Conservation (phyloP, 2,329 filamentous ascomycete species). For the Aspergillus thermomutatus region DNA sequence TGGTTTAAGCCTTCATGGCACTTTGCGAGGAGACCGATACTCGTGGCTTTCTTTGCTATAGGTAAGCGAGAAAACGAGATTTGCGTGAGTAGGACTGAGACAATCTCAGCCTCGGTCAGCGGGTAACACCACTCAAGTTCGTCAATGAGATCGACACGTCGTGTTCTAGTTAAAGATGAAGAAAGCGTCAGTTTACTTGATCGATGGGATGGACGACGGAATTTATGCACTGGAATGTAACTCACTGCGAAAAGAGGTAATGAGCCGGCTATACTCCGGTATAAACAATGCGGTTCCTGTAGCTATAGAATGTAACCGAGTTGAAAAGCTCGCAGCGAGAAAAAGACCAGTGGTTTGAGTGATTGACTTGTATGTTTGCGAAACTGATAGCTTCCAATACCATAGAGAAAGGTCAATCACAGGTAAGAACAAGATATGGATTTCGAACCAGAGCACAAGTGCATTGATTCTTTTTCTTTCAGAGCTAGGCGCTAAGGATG, state of each 20-base stretch:
- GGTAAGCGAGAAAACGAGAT: background rate
- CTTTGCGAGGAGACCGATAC: background rate
- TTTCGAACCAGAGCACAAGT: background rate
- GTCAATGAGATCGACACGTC: background rate
- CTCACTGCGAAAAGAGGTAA: background rate
- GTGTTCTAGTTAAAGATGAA: background rate
- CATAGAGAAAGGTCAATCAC: background rate
- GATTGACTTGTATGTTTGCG: background rate
- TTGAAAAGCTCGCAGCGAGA: background rate
- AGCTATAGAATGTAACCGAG: background rate
- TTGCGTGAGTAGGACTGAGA: background rate
- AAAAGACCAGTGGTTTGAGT: background rate
- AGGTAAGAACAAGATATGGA: background rate
- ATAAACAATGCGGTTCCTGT: background rate
- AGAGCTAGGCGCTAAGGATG: background rate
- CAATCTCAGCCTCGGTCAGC: constrained; percentile 1
- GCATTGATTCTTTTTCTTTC: background rate
- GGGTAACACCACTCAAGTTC: background rate
- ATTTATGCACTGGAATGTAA: background rate
- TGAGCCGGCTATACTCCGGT: background rate
- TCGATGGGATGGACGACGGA: background rate
- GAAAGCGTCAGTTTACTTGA: background rate
- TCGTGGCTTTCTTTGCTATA: background rate
- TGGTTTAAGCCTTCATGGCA: background rate
- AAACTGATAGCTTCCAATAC: background rate